phyloP scores from a whole-genome alignment of 73 alveolate species.

The Paramecium caudatum region DNA sequence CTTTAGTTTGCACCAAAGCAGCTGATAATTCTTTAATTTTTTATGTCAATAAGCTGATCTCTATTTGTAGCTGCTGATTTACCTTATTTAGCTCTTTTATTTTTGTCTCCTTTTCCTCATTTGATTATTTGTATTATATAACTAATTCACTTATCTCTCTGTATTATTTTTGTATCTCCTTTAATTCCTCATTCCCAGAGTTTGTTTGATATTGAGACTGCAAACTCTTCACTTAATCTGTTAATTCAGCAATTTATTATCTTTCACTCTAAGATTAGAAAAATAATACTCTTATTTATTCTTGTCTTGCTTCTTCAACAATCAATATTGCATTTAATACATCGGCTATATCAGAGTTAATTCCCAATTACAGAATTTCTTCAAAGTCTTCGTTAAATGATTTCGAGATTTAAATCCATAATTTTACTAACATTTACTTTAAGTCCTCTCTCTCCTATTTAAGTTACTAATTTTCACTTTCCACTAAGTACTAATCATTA shows the following conservation, averaged over 20 bases:
- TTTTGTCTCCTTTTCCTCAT: conserved; percentile 15
- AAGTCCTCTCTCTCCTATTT: neutral
- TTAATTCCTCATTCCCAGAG: neutral
- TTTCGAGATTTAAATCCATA: conserved; percentile 33
- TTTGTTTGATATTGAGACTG: neutral
- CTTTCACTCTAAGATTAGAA: conserved; percentile 35
- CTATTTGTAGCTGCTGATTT: neutral
- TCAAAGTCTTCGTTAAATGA: conserved; percentile 59
- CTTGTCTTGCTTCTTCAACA: conserved; percentile 48
- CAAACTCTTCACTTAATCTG: neutral
- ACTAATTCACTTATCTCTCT: conserved; percentile 41
- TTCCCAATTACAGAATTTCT: conserved; percentile 31
- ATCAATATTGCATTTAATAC: conserved; percentile 13
- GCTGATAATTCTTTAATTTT: conserved; percentile 12
- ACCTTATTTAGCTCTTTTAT: neutral
- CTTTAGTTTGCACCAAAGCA: neutral
- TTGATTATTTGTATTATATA: neutral
- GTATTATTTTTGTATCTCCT: neutral
- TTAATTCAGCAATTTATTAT: neutral
- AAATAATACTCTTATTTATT: conserved; percentile 22
- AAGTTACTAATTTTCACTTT: neutral
- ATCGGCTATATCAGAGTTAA: conserved; percentile 33
- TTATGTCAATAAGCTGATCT: neutral
- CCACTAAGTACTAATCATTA: too few relatives aligned
- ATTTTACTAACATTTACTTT: conserved; percentile 17